Evolutionary conservation across 2,329 filamentous ascomycete genomes (phyloP), one percentile per base, ranked within the genome.

Genomic region (Exutisphaerella laricina): DNA sequence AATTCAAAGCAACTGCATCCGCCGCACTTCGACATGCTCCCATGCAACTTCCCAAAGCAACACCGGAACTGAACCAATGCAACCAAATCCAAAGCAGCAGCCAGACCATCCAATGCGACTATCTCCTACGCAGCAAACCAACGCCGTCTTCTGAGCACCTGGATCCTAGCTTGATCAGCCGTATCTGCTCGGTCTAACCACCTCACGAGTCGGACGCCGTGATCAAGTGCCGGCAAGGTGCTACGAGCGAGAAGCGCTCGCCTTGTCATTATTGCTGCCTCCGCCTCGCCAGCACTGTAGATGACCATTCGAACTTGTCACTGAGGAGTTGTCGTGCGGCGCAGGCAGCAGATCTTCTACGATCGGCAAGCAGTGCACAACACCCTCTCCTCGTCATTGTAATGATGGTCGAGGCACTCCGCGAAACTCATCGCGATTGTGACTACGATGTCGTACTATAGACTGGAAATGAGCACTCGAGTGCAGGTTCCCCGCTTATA

Each of bases 131-230:
- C 33, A 35, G 18, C 17, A 35, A 17, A 3, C 9, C 7, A 17
- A 33, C 2, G 13, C 13, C 16, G 30, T n/a, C n/a, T n/a, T n/a
- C n/a, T n/a, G n/a, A n/a, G n/a, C n/a, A n/a, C n/a, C n/a, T n/a
- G n/a, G n/a, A n/a, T n/a, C n/a, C n/a, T n/a, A n/a, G n/a, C n/a
- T n/a, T n/a, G n/a, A n/a, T n/a, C n/a, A n/a, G n/a, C n/a, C 30
- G 30, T 33, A 33, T 33, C 14, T 33, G 30, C 30, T 18, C 30
- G 20, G n/a, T n/a, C n/a, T n/a, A n/a, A n/a, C n/a, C n/a, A n/a
- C n/a, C n/a, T n/a, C n/a, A n/a, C n/a, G n/a, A n/a, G n/a, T n/a
- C n/a, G n/a, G n/a, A n/a, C n/a, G n/a, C n/a, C n/a, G n/a, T n/a
- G n/a, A n/a, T n/a, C 8, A 17, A 18, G 3, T 7, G 14, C 6